Percentiles rank a stretch among this genome's conserved stretches.
Evolutionary conservation across 2,329 filamentous ascomycete species (phyloP).

Genomic region (Diplodia intermedia): DNA sequence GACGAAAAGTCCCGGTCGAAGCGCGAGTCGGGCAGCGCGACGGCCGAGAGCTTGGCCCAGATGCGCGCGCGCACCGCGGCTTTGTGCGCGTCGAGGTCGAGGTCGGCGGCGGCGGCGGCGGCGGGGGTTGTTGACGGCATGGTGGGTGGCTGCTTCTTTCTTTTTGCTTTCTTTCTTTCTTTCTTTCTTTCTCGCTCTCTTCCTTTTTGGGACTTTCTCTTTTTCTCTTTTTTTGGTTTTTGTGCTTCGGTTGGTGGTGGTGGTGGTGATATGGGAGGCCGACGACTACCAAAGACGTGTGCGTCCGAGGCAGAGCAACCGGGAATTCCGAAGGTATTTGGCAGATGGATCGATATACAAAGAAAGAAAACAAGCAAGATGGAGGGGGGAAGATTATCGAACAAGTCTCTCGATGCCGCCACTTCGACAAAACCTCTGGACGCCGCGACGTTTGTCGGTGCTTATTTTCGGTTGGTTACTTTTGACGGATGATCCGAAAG

Average conservation of each 20-base stretch:
- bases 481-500: not conserved
- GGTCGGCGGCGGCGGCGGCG: not conserved
- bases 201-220: no score
- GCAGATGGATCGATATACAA: no score
- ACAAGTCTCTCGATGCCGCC: no score
- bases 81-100: slow-evolving; percentile 25
- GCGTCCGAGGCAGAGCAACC: no score
- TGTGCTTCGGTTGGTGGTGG: no score
- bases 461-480: not conserved
- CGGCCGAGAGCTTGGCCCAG: slow-evolving; percentile 47
- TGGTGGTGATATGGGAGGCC: no score
- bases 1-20: slow-evolving; percentile 53
- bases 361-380: no score
- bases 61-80: slow-evolving; percentile 41
- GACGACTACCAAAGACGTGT: no score
- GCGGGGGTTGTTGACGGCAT: not conserved
- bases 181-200: not conserved
- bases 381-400: no score
- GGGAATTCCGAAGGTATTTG: no score
- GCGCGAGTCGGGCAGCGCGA: slow-evolving; percentile 54
- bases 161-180: not conserved
- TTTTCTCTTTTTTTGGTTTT: no score
- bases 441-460: not conserved
- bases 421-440: no score
- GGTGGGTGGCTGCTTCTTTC: not conserved